Percentiles rank a stretch among this genome's conserved stretches.
These are phyloP conservation scores for Annulohypoxylon stygium DNA, from an alignment of 495 filamentous ascomycete species.

Conservation along the genomic window DNA sequence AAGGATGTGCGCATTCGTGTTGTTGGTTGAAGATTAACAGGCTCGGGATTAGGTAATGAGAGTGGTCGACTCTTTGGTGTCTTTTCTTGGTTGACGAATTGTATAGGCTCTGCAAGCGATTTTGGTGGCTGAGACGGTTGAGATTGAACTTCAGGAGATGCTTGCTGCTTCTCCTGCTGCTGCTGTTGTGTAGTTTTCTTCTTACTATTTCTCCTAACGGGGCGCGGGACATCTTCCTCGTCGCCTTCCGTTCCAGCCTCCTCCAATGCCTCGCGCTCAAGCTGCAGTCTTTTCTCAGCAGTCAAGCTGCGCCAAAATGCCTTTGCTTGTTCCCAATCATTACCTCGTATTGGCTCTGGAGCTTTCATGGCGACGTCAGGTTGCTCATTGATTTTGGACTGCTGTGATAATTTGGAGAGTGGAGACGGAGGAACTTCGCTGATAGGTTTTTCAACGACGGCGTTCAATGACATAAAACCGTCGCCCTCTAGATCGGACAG, in stretches of 20 bases:
- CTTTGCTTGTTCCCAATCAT: constrained; percentile 73
- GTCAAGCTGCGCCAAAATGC: constrained; percentile 74
- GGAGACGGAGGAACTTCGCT: constrained; percentile 27
- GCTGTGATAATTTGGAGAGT: constrained; percentile 4
- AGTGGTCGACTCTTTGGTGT: constrained; percentile 60
- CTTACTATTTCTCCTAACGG: constrained; percentile 43
- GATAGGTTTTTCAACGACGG: constrained; percentile 76
- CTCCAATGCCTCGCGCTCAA: constrained; percentile 67
- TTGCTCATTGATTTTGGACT: constrained; percentile 10
- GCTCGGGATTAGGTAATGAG: constrained; percentile 50
- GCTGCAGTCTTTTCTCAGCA: constrained; percentile 66
- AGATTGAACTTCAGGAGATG: constrained; percentile 8
- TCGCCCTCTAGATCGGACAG: constrained; percentile 74
- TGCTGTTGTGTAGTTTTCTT: constrained; percentile 34
- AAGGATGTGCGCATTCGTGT: constrained; percentile 58
- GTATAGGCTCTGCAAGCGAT: constrained; percentile 6
- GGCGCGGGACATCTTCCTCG: constrained; percentile 53
- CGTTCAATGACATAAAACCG: constrained; percentile 86
- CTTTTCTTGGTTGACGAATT: constrained; percentile 45
- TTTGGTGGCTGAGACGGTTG: constrained; percentile 7
- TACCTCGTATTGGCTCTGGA: constrained; percentile 11
- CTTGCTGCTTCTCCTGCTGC: constrained; percentile 30
- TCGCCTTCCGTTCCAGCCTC: constrained; percentile 62
- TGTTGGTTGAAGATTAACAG: constrained; percentile 12
- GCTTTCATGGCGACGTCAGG: not conserved